Base-by-base conservation (phyloP, 2,329 filamentous ascomycete species). In the Colletotrichum limetticola region DNA sequence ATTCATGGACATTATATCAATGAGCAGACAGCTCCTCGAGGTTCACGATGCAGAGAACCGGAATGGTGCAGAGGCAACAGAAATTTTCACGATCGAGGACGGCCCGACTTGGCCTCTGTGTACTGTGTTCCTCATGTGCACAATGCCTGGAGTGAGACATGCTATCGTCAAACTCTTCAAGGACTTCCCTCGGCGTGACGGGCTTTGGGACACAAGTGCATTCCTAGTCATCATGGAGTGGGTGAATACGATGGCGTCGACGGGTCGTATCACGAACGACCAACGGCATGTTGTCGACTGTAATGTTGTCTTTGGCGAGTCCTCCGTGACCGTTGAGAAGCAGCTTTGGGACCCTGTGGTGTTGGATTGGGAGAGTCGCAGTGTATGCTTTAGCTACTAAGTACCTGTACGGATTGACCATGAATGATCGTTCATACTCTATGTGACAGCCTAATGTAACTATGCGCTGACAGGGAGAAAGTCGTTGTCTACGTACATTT, bases 161-260 rank as follows among this genome's bases (percentile, higher is more conserved):
- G 82, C 86, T 1, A 82, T 85, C 6, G 81, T 84, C 12, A 77
- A 79, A 11, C 81, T 87, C 22, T 76, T 87, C 19, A 78, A 78
- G 5, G 76, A 81, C 52, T 84, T 85, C 30, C 84, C 84, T 9
- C 81, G 84, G 5, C 81, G 83, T 35, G 86, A 86, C 68, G 84
- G 83, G 1, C 80, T 86, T 12, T 81, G 84, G n/a, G 84, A 86
- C 69, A 85, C 81, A 35, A 79, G 81, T 9, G 78, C 84, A 1
- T 83, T 85, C 66, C 75, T 80, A 0, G 83, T 53, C 32, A 37
- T 46, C 22, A 35, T 62, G 28, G 57, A 57, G 26, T 63, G 57
- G 58, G 12, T 35, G 8, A 52, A 35, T 7, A 16, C 24, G 12
- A 56, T n/a, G 24, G 30, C 24, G 1, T 35, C 46, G 6, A 28